phyloP scores from a whole-genome alignment of 768 basidiomycete species.

The Solioccasus polychromus region DNA sequence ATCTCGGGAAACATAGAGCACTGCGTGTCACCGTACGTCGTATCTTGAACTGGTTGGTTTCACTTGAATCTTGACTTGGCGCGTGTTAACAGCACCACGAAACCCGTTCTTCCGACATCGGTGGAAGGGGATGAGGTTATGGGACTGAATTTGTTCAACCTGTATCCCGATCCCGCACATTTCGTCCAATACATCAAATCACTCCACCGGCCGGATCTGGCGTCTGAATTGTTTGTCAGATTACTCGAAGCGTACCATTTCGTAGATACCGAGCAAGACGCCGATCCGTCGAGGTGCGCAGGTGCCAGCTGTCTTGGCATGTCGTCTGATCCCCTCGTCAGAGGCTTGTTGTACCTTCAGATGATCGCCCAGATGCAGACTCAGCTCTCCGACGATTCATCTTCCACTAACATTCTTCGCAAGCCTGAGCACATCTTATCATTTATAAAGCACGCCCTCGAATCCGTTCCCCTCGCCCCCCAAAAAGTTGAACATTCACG shows the following conservation, averaged over 20 bases:
- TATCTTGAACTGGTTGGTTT: neutral
- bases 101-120: constrained; percentile 50
- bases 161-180: constrained; percentile 74
- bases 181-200: constrained; percentile 65
- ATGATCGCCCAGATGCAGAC: constrained; percentile 81
- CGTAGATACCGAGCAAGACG: constrained; percentile 16
- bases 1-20: constrained; percentile 49
- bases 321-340: constrained; percentile 25
- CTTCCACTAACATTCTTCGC: constrained; percentile 53
- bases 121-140: constrained; percentile 40
- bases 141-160: constrained; percentile 53
- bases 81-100: constrained; percentile 19
- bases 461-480: constrained; percentile 29
- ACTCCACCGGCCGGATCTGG: constrained; percentile 65
- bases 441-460: constrained; percentile 79
- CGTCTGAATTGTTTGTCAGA: constrained; percentile 69
- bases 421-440: constrained; percentile 72
- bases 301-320: neutral
- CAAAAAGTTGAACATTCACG: constrained; percentile 4
- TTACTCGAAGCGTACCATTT: constrained; percentile 67
- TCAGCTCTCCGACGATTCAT: constrained; percentile 52
- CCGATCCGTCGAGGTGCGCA: constrained; percentile 23
- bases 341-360: constrained; percentile 73
- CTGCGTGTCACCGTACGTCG: constrained; percentile 41
- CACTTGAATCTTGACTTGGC: neutral